Evolutionary conservation across 2,329 filamentous ascomycete genomes (phyloP).

Genomic region (Penicillium palitans): DNA sequence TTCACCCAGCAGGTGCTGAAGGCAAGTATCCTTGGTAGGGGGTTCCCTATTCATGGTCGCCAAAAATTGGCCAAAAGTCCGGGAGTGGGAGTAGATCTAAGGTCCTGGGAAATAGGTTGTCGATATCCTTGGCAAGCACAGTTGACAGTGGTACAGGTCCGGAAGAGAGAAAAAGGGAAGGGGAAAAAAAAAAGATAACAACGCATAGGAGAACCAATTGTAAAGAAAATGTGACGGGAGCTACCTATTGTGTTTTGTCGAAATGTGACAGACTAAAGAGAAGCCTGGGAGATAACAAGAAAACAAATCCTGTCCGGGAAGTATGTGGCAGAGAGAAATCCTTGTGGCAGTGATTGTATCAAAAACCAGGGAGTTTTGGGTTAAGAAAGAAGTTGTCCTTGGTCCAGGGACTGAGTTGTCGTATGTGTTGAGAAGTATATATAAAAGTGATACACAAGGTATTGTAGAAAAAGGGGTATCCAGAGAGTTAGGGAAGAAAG

Average conservation of each 20-base stretch:
- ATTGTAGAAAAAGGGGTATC: conserved; percentile 16
- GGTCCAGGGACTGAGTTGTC: conserved; percentile 16
- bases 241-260: conserved; percentile 44
- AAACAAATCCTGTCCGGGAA: conserved; percentile 38
- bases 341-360: conserved; percentile 26
- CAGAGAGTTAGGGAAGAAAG: conserved; percentile 20
- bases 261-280: conserved; percentile 26
- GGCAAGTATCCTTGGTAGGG: conserved; percentile 26
- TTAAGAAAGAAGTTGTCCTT: conserved; percentile 12
- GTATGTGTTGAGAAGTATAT: conserved; percentile 1
- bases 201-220: conserved; percentile 24
- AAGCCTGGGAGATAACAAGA: conserved; percentile 33
- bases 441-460: conserved; percentile 2
- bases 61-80: conserved; percentile 21
- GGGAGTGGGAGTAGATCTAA: conserved; percentile 18
- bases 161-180: conserved; percentile 14
- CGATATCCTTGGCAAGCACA: conserved; percentile 15
- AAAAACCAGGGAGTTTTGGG: conserved; percentile 25
- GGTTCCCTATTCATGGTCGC: conserved; percentile 29
- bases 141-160: conserved; percentile 27
- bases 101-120: conserved; percentile 17
- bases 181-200: conserved; percentile 13
- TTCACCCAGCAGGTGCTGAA: conserved; percentile 37
- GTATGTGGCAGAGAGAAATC: conserved; percentile 31
- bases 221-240: conserved; percentile 39